Conservation (phyloP, 257 asterid genomes). For the Penstemon newberryi region DNA sequence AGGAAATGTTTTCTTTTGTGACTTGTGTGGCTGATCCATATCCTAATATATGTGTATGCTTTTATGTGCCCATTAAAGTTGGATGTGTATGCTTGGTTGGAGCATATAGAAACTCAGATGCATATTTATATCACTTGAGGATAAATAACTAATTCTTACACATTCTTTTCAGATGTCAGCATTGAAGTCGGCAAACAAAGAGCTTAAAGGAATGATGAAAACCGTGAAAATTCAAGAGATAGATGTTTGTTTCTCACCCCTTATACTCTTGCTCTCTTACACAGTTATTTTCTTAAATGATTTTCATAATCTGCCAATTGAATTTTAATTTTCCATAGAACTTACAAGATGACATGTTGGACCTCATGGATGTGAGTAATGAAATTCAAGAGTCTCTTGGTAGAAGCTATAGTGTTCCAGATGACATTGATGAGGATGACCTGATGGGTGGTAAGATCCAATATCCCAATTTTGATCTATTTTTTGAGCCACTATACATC, state of each 20-base stretch:
- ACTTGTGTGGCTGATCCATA: slow-evolving; percentile 26
- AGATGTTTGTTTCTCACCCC: slow-evolving; percentile 62
- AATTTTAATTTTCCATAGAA: slow-evolving; percentile 47
- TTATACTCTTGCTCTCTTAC: slow-evolving; percentile 16
- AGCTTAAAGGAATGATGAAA: slow-evolving; percentile 98
- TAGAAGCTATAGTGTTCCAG: slow-evolving; percentile 91
- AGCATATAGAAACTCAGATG: slow-evolving; percentile 26
- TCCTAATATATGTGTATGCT: slow-evolving; percentile 27
- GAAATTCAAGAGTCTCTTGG: slow-evolving; percentile 98
- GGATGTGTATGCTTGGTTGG: slow-evolving; percentile 29
- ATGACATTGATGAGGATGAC: slow-evolving; percentile 95
- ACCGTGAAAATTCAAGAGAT: slow-evolving; percentile 96
- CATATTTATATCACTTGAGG: slow-evolving; percentile 19
- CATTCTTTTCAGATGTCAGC: slow-evolving; percentile 80
- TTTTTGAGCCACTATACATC: background rate
- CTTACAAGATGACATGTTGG: slow-evolving; percentile 99
- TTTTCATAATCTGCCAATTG: slow-evolving; percentile 11
- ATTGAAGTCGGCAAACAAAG: slow-evolving; percentile 91
- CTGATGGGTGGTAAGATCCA: slow-evolving; percentile 83
- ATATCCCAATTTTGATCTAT: slow-evolving; percentile 7
- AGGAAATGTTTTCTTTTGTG: slow-evolving; percentile 31
- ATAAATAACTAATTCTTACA: slow-evolving; percentile 18
- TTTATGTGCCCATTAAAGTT: slow-evolving; percentile 28
- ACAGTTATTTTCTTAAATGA: slow-evolving; percentile 16
- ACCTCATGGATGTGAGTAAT: slow-evolving; percentile 95